Conservation (phyloP, 148 eudicot species). For the Polygonum aviculare region DNA sequence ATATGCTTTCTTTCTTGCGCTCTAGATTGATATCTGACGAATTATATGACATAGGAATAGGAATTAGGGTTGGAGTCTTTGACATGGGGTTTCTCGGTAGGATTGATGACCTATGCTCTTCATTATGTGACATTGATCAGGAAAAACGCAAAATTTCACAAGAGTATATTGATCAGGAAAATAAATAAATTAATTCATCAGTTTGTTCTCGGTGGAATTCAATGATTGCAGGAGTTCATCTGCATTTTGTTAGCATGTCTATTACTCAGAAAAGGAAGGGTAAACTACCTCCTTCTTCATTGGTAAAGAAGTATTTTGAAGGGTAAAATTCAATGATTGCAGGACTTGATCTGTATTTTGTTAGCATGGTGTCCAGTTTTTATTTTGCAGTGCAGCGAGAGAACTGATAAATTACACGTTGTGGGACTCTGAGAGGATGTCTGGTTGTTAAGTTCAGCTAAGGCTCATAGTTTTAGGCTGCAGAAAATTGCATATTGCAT, state of each 20-base stretch:
- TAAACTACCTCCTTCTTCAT: background rate
- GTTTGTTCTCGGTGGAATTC: background rate
- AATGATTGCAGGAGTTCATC: background rate
- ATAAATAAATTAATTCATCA: too few relatives aligned
- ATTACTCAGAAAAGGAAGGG: background rate
- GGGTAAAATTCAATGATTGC: too few relatives aligned
- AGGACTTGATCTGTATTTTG: too few relatives aligned
- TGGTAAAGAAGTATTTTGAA: too few relatives aligned
- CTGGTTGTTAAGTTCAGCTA: constrained; percentile 52
- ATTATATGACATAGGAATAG: background rate
- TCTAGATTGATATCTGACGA: background rate
- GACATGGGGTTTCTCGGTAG: background rate
- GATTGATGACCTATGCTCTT: background rate
- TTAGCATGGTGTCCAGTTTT: too few relatives aligned
- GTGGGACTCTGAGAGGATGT: constrained; percentile 40
- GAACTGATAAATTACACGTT: constrained; percentile 61
- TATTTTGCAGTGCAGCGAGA: constrained; percentile 48
- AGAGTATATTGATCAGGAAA: too few relatives aligned
- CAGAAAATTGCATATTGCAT: background rate
- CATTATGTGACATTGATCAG: background rate
- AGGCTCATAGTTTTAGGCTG: constrained; percentile 11
- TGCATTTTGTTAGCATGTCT: background rate
- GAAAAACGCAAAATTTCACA: background rate
- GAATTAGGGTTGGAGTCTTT: background rate
- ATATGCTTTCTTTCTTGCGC: background rate